A percentile compares a stretch with the other conserved stretches of the same genome.
Conservation (phyloP, 495 filamentous ascomycete genomes). For the Penicillium herquei region DNA sequence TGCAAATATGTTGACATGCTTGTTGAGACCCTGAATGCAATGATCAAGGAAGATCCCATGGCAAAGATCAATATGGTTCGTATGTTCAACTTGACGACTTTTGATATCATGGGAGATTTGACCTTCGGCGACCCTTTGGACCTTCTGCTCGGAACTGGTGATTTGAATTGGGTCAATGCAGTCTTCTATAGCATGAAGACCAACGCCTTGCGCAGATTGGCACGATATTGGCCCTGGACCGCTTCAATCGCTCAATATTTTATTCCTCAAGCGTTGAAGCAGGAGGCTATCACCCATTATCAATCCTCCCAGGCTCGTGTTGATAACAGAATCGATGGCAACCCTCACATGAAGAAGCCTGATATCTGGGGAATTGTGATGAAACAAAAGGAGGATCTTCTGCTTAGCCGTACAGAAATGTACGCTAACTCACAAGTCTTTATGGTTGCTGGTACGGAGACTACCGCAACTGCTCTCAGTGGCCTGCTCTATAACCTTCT, state of each 20-base stretch:
- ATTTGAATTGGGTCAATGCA: not conserved
- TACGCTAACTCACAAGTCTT: constrained; percentile 36
- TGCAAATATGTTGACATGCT: not conserved
- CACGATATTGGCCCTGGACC: not conserved
- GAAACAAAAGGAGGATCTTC: constrained; percentile 25
- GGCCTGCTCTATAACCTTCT: constrained; percentile 52
- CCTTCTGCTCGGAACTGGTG: not conserved
- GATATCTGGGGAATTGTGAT: constrained; percentile 22
- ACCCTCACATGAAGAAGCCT: not conserved
- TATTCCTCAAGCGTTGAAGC: not conserved
- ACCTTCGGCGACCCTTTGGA: not conserved
- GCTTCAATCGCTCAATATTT: not conserved
- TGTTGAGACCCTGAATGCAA: not conserved
- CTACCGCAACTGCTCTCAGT: constrained; percentile 57
- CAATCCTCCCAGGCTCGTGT: not conserved
- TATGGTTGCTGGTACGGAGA: constrained; percentile 58
- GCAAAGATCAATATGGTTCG: constrained; percentile 8
- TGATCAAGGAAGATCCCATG: not conserved
- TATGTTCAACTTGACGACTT: constrained; percentile 2
- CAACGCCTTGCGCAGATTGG: not conserved
- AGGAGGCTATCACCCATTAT: not conserved
- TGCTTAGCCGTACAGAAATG: constrained; percentile 40
- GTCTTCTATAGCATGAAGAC: not conserved
- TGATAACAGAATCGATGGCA: constrained; percentile 1
- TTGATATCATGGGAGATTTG: constrained; percentile 1